These are phyloP conservation scores for Fusarium gaditjirri DNA, from an alignment of 2,329 filamentous ascomycete species.

Conservation along the genomic window DNA sequence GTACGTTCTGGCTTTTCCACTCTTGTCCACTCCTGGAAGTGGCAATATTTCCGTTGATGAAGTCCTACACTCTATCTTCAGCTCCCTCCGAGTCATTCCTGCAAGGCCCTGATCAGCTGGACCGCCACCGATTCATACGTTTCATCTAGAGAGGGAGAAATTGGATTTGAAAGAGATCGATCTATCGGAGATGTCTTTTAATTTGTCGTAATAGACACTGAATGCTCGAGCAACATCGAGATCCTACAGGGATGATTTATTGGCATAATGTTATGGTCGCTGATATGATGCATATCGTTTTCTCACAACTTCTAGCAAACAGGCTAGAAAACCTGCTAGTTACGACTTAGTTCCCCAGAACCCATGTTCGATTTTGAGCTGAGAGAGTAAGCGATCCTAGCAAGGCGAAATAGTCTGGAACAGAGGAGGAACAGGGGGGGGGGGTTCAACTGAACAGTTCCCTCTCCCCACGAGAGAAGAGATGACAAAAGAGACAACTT, in stretches of 20 bases:
- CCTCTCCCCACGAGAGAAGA: conserved; percentile 35
- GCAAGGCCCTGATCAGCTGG: conserved; percentile 10
- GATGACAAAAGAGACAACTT: conserved; percentile 30
- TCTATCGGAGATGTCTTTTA: background rate
- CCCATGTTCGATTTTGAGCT: conserved; percentile 9
- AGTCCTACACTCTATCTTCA: background rate
- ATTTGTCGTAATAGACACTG: background rate
- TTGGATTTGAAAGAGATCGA: background rate
- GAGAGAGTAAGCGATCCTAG: conserved; percentile 4
- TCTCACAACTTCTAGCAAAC: background rate
- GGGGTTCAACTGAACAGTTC: too few relatives aligned
- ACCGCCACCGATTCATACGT: conserved; percentile 18
- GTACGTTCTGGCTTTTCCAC: background rate
- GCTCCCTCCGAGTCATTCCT: conserved; percentile 23
- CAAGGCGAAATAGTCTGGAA: conserved; percentile 8
- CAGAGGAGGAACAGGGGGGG: conserved; percentile 7
- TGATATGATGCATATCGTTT: background rate
- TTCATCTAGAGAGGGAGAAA: conserved; percentile 16
- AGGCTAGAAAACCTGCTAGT: background rate
- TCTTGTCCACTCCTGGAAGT: background rate
- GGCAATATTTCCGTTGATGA: background rate
- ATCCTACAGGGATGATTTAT: background rate
- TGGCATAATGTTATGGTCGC: background rate
- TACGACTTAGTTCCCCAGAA: background rate
- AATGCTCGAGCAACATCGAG: background rate